Base-by-base conservation (phyloP, 73 alveolate genomes). In the Paramecium bursaria region DNA sequence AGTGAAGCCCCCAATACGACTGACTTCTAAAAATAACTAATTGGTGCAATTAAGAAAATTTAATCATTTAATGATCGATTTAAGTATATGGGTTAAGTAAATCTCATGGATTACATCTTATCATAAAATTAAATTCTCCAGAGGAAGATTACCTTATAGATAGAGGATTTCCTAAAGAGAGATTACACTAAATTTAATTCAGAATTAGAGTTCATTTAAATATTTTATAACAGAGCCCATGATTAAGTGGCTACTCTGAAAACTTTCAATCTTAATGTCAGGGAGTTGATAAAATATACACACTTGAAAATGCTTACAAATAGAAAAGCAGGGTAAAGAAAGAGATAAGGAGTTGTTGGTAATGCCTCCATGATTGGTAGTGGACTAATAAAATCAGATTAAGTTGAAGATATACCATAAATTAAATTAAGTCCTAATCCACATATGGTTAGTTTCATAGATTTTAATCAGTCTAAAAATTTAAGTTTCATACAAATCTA, bases 21-120 rank as follows among this genome's bases (percentile, higher is more conserved):
- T 3, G 44, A 31, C 19, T 35, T 57, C 1, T 39, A 67, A n/a
- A 67, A 67, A 21, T 10, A 26, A 5, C 44, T 53, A 6, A 67
- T 67, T 30, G 23, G 50, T 19, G 44, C 44, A 0, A 67, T 67
- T n/a, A 14, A 42, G 0, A 25, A 7, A 2, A 33, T 67, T 42
- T 10, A 67, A 67, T 14, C 27, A 6, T 39, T 21, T 23, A 67
- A 42, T 19, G 44, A 67, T 67, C 33, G 33, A 33, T 67, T 35
- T 23, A 67, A 67, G 44, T 67, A 39, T 42, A 67, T 67, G 82
- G 48, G 60, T 15, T 15, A 39, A 19, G 60, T 57, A 6, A 67
- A 67, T 42, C 17, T 67, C 1, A 67, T 67, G 82, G 82, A 67
- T 67, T 67, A 67, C 35, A 1, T 67, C 5, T 23, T 67, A 67